Evolutionary conservation across 176 grass and related monocot genomes (phyloP), one percentile per base, ranked within the genome.

Genomic region (Cymbopogon citratus): DNA sequence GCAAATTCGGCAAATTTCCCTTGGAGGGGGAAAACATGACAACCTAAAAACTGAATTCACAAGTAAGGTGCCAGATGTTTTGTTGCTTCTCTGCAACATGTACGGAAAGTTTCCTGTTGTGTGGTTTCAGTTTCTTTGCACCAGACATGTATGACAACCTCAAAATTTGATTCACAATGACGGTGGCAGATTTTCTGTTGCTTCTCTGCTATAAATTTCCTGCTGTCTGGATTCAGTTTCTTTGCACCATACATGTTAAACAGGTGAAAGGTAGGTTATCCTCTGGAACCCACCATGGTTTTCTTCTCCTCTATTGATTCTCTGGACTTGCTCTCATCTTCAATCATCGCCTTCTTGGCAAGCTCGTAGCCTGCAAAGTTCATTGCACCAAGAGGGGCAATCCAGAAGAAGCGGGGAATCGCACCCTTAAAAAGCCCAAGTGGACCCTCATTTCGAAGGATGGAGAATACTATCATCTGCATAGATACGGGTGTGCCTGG

Each of bases 351-450:
- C 69, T 95, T 93, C 90, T 95, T 98, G 36, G 95, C 90, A 5
- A 98, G 88, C 82, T 98, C 92, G 16, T 95, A 98, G 15, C 95
- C 95, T 34, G 95, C 95, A 16, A 98, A 98, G 87, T 98, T 98
- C 95, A 98, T 98, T 48, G 95, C 92, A 24, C 92, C 92, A 0
- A 98, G 92, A 70, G 95, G 95, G 16, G 95, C 95, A 44, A 98
- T 93, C 92, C 95, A 98, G 68, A 98, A 98, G 70, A 98, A 98
- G 62, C 95, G 80, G 0, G 92, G 96, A 25, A 98, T 86, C 0
- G 92, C 96, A 1, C 96, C 85, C 85, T 98, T 98, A 76, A 98
- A 98, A 14, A 95, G 90, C 15, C 92, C 92, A 0, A 93, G 71
- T 29, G 96, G 92, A 5, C 96, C 96, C 82, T 98, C 90, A 0